Evolutionary conservation across 257 asterid species (phyloP).

Genomic region (Mentha longifolia): DNA sequence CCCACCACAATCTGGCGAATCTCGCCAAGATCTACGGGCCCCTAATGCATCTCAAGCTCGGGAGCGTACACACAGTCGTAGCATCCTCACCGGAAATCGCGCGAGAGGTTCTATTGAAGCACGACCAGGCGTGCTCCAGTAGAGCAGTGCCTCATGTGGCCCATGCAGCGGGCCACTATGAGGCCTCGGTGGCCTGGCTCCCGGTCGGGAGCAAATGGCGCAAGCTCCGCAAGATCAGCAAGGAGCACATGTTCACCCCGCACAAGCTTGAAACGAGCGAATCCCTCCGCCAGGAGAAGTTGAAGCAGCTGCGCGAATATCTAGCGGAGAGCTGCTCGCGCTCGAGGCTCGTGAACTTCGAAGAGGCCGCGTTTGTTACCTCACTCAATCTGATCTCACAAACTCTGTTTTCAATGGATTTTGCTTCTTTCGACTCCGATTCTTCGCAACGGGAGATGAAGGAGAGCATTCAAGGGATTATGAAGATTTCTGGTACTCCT

Average conservation of each 20-base stretch:
- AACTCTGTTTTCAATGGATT: constrained; percentile 29
- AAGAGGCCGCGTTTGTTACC: constrained; percentile 33
- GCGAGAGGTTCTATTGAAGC: constrained; percentile 32
- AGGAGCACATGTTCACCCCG: constrained; percentile 27
- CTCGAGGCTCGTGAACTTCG: constrained; percentile 14
- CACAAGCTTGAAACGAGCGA: constrained; percentile 27
- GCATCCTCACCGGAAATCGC: constrained; percentile 38
- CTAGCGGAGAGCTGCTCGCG: constrained; percentile 11
- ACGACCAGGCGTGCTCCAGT: constrained; percentile 29
- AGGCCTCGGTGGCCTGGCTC: constrained; percentile 24
- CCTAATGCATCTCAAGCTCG: constrained; percentile 43
- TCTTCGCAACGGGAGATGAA: constrained; percentile 30
- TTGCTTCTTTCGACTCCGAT: constrained; percentile 12
- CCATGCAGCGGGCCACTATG: constrained; percentile 3
- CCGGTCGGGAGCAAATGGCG: constrained; percentile 31
- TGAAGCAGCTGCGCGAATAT: background rate
- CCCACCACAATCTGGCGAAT: constrained; percentile 15
- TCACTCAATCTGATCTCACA: constrained; percentile 29
- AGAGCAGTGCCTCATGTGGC: background rate
- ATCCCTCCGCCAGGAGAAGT: constrained; percentile 34
- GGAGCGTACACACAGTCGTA: constrained; percentile 24
- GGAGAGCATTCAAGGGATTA: background rate
- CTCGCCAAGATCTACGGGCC: constrained; percentile 31
- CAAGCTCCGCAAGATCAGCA: constrained; percentile 27
- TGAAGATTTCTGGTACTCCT: background rate